Conservation (phyloP, 1,284 basidiomycete genomes). For the Fomitopsis schrenkii region DNA sequence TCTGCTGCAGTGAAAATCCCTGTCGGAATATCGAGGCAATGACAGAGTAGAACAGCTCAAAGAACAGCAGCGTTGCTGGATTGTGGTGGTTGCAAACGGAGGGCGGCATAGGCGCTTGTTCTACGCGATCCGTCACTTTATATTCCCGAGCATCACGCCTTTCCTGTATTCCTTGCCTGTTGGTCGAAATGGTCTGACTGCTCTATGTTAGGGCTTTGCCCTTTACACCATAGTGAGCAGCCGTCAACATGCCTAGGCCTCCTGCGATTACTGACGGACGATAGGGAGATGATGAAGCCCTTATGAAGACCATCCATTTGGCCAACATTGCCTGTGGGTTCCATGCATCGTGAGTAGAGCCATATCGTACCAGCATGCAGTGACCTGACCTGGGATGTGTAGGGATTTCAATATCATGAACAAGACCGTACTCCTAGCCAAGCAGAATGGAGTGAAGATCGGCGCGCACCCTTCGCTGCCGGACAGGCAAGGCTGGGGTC, state of each 20-base stretch:
- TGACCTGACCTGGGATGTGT: neutral
- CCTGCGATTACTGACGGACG: neutral
- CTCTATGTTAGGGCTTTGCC: constrained; percentile 39
- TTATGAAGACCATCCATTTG: constrained; percentile 61
- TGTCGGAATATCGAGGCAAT: too few species aligned
- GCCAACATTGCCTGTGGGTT: constrained; percentile 66
- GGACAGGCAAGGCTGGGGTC: constrained; percentile 59
- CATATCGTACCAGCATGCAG: neutral
- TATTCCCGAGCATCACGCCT: too few species aligned
- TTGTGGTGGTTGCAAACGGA: too few species aligned
- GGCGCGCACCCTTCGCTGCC: constrained; percentile 64
- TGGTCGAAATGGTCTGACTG: too few species aligned
- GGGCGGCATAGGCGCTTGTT: too few species aligned
- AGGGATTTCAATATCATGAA: constrained; percentile 64
- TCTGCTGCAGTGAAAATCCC: too few species aligned
- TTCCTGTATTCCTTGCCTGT: too few species aligned
- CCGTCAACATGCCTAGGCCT: neutral
- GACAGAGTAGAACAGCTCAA: too few species aligned
- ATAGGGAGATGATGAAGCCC: constrained; percentile 54
- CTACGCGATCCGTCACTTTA: too few species aligned
- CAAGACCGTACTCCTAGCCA: constrained; percentile 51
- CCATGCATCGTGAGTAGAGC: constrained; percentile 47
- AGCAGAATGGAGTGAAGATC: constrained; percentile 44
- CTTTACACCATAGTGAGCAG: constrained; percentile 40
- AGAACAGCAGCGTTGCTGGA: too few species aligned